phyloP scores from a whole-genome alignment of 208 protist species.

The Phytomonas sp. region DNA sequence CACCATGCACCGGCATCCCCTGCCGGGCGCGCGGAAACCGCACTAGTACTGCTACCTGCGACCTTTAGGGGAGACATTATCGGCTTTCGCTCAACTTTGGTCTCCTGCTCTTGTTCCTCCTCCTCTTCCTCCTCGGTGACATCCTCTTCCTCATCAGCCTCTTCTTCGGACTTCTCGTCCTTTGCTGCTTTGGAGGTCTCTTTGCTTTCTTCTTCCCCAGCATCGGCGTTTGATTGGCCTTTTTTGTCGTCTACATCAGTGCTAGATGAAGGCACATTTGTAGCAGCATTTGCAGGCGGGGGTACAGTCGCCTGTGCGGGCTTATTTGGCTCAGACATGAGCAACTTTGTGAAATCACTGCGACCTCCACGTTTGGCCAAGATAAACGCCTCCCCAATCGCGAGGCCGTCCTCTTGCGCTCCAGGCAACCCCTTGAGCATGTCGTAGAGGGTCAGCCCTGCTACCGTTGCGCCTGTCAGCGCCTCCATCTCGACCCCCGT shows the following conservation, averaged over 20 bases:
- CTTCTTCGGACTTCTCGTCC: background rate
- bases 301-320: constrained; percentile 7
- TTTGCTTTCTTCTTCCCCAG: constrained; percentile 4
- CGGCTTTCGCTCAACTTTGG: constrained; percentile 5
- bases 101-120: constrained; percentile 8
- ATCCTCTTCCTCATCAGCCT: background rate
- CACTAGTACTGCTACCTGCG: background rate
- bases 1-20: constrained; percentile 62
- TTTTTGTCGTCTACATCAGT: background rate
- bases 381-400: constrained; percentile 72
- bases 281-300: background rate
- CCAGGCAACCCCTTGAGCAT: constrained; percentile 71
- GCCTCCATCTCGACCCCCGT: constrained; percentile 96
- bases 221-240: background rate
- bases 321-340: constrained; percentile 69
- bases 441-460: constrained; percentile 85
- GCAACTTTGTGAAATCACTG: constrained; percentile 79
- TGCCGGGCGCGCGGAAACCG: background rate
- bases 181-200: background rate
- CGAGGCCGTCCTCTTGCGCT: constrained; percentile 76
- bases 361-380: constrained; percentile 68
- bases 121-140: constrained; percentile 11
- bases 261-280: background rate
- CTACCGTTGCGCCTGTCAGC: constrained; percentile 86
- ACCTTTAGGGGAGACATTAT: constrained; percentile 6